Evolutionary conservation across 2,329 filamentous ascomycete species (phyloP), one percentile per base, ranked within the genome.

Genomic region (Diaporthe helianthi): DNA sequence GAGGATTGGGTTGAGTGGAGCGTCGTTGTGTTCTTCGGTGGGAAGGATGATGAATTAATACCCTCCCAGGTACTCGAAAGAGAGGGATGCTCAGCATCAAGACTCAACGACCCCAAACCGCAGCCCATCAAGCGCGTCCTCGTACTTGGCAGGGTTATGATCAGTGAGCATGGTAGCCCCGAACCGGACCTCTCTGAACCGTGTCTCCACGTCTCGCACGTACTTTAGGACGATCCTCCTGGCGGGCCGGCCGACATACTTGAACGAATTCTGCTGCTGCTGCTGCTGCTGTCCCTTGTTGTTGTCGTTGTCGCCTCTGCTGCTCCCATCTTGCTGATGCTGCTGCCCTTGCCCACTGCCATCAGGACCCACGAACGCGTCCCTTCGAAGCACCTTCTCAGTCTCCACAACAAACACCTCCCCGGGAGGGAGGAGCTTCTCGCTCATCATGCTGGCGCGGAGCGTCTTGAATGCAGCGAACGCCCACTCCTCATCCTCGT

Each of bases 401-500:
- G 85, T 90, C 79, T 93, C 91, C 2, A 94, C 84, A 2, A 89
- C 82, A 75, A 94, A 93, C 0, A 94, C 90, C 76, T 94, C 92
- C 1, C 92, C 92, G 0, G 92, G 92, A 1, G 92, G 92, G 55
- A 93, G 80, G 2, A 94, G 83, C 75, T 93, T 93, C 38, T 86
- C 82, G 64, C 86, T 90, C 71, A 87, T 84, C 89, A 94, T 92
- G 73, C 85, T 88, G 3, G 86, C 87, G 2, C 92, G 85, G 19
- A 94, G 79, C 0, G 86, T 86, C 74, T 90, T 89, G 7, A 94
- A 83, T 0, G 90, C 87, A 0, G 89, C 85, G 76, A 89, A 89
- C 0, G 89, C 89, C 92, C 91, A 94, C 36, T 87, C 83, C 54
- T 90, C 88, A n/a, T 89, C 87, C 10, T 89, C 85, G 22, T 79